Evolutionary conservation across 2,329 filamentous ascomycete genomes (phyloP).

Genomic region (Echinosphaeria canescens): DNA sequence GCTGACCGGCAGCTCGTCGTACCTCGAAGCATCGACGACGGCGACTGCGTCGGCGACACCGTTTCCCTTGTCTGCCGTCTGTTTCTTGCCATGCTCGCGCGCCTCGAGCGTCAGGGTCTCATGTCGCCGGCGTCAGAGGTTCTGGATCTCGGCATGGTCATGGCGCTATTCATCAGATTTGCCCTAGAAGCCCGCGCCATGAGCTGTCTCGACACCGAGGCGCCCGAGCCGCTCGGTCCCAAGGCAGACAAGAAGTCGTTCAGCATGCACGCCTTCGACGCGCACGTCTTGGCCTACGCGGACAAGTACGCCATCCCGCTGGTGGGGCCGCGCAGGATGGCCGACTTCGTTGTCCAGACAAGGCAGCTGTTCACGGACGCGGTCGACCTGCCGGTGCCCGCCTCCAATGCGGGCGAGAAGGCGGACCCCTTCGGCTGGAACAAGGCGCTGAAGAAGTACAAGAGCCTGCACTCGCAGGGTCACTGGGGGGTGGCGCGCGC

Average conservation of each 20-base stretch:
- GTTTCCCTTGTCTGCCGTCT: constrained; percentile 9
- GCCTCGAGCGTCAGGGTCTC: constrained; percentile 11
- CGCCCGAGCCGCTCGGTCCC: constrained; percentile 1
- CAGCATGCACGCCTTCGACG: constrained; percentile 7
- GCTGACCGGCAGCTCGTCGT: neutral
- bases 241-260: constrained; percentile 6
- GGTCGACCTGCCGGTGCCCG: constrained; percentile 5
- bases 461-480: too few relatives aligned
- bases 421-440: constrained; percentile 6
- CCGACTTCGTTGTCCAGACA: too few relatives aligned
- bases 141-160: constrained; percentile 14
- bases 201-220: constrained; percentile 5
- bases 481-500: constrained; percentile 1
- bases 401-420: constrained; percentile 5
- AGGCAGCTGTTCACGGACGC: constrained; percentile 3
- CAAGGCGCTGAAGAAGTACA: constrained; percentile 4
- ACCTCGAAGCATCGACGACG: constrained; percentile 1
- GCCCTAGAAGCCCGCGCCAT: constrained; percentile 3
- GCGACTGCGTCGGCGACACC: constrained; percentile 3
- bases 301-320: constrained; percentile 12
- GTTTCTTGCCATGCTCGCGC: constrained; percentile 17
- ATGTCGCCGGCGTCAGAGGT: constrained; percentile 13
- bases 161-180: constrained; percentile 13
- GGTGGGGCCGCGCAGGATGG: constrained; percentile 6
- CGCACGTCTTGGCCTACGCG: constrained; percentile 13